Percentiles rank a stretch among this genome's conserved stretches.
Conservation (phyloP, 2,329 filamentous ascomycete species). For the Epichloe hybrida region DNA sequence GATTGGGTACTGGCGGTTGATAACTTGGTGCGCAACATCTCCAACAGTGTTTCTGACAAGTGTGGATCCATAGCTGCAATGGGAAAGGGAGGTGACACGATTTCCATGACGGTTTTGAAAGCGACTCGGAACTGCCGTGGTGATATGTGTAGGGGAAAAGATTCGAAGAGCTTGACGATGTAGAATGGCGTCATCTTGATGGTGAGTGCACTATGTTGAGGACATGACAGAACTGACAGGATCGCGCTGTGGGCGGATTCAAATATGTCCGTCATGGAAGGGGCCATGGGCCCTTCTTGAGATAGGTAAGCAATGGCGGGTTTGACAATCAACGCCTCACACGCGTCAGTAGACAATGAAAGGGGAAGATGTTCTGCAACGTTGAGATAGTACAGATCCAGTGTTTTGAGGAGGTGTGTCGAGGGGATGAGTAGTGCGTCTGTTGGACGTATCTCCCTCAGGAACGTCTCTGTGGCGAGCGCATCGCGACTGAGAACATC, state of each 20-base stretch:
- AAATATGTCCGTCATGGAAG: conserved; percentile 49
- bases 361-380: conserved; percentile 72
- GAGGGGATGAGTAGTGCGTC: conserved; percentile 18
- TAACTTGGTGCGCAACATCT: conserved; percentile 54
- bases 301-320: conserved; percentile 63
- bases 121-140: conserved; percentile 78
- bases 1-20: conserved; percentile 35
- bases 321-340: conserved; percentile 59
- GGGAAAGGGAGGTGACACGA: conserved; percentile 66
- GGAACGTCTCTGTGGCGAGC: conserved; percentile 49
- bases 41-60: conserved; percentile 67
- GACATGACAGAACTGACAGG: conserved; percentile 66
- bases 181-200: conserved; percentile 68
- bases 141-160: conserved; percentile 68
- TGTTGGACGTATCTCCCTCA: conserved; percentile 43
- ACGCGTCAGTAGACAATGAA: conserved; percentile 49
- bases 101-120: conserved; percentile 71
- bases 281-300: conserved; percentile 27
- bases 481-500: conserved; percentile 68
- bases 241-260: conserved; percentile 78
- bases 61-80: conserved; percentile 60
- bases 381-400: conserved; percentile 85
- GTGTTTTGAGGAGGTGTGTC: conserved; percentile 44
- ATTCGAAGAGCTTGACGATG: conserved; percentile 63
- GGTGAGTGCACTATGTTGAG: conserved; percentile 60